phyloP scores from a whole-genome alignment of 2,329 filamentous ascomycete genomes.

The Ceratocystis lukuohia region DNA sequence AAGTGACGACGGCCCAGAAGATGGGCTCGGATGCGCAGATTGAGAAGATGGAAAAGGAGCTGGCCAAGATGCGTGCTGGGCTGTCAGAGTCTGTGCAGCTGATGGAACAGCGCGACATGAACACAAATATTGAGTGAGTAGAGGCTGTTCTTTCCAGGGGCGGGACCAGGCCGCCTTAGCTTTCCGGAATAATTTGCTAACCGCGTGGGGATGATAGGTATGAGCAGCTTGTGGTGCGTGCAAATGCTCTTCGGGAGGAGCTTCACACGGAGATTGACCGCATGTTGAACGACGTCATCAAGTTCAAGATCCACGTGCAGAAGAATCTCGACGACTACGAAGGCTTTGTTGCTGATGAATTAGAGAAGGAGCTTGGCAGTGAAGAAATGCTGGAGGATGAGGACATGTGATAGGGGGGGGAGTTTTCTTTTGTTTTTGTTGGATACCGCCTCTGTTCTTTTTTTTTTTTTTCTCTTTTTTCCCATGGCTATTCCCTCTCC shows the following conservation, averaged over 20 bases:
- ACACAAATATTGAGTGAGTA: constrained; percentile 81
- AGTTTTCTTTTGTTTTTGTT: neutral
- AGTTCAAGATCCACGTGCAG: constrained; percentile 96
- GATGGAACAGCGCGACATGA: constrained; percentile 92
- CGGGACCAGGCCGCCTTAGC: neutral
- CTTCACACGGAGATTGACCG: constrained; percentile 94
- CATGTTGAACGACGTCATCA: constrained; percentile 93
- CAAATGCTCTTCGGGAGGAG: constrained; percentile 79
- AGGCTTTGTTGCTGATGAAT: constrained; percentile 79
- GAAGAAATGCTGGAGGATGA: constrained; percentile 43
- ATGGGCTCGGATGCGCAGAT: constrained; percentile 84
- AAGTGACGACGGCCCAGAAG: constrained; percentile 74
- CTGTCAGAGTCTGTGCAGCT: constrained; percentile 77
- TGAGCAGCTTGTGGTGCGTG: constrained; percentile 77
- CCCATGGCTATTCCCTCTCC: constrained; percentile 13
- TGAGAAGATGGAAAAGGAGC: constrained; percentile 96
- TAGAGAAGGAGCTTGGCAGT: constrained; percentile 68
- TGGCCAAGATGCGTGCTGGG: constrained; percentile 80
- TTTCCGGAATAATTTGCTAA: neutral
- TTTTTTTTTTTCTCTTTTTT: constrained; percentile 20
- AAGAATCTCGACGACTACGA: constrained; percentile 89
- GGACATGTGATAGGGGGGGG: constrained; percentile 17
- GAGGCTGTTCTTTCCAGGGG: neutral
- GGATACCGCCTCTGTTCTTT: neutral
- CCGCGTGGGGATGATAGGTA: constrained; percentile 42